Evolutionary conservation across 1,284 basidiomycete genomes (phyloP).

Genomic region (Leccinum huronense): DNA sequence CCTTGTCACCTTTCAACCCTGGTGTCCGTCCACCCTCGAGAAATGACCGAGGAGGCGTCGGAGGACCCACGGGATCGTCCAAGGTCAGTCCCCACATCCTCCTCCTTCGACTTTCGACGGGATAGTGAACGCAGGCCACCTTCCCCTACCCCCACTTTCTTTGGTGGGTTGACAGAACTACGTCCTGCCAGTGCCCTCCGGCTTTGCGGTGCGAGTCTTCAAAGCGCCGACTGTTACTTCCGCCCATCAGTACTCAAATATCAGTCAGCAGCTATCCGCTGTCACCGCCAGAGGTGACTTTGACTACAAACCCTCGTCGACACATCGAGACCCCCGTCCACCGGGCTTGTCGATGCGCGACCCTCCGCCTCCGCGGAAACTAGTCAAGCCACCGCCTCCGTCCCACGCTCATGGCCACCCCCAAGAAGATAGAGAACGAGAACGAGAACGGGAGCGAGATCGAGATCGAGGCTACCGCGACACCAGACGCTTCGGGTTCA

Average conservation of each 20-base stretch:
- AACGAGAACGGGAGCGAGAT: conserved; percentile 12
- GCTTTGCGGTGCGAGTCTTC: conserved; percentile 52
- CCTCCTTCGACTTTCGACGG: conserved; percentile 7
- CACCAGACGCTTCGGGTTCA: conserved; percentile 35
- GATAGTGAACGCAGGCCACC: conserved; percentile 19
- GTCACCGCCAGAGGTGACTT: conserved; percentile 42
- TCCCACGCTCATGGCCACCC: conserved; percentile 24
- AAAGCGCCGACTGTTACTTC: conserved; percentile 45
- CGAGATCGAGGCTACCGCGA: conserved; percentile 27
- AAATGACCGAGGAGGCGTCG: conserved; percentile 28
- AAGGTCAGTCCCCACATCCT: conserved; percentile 26
- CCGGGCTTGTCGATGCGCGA: conserved; percentile 22
- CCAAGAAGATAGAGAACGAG: conserved; percentile 26
- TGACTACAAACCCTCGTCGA: conserved; percentile 39
- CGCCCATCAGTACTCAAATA: conserved; percentile 34
- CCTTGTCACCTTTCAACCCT: conserved; percentile 34
- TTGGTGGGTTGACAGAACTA: conserved; percentile 31
- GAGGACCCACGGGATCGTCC: conserved; percentile 29
- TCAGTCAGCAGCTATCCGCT: conserved; percentile 33
- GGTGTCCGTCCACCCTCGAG: conserved; percentile 34
- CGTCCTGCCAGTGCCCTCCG: conserved; percentile 40
- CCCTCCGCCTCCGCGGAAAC: conserved; percentile 23
- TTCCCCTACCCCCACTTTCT: conserved; percentile 5
- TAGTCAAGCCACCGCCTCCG: conserved; percentile 30
- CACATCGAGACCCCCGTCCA: conserved; percentile 31